These are phyloP conservation scores for Leccinum boreale DNA, from an alignment of 768 basidiomycete genomes.

Conservation along the genomic window DNA sequence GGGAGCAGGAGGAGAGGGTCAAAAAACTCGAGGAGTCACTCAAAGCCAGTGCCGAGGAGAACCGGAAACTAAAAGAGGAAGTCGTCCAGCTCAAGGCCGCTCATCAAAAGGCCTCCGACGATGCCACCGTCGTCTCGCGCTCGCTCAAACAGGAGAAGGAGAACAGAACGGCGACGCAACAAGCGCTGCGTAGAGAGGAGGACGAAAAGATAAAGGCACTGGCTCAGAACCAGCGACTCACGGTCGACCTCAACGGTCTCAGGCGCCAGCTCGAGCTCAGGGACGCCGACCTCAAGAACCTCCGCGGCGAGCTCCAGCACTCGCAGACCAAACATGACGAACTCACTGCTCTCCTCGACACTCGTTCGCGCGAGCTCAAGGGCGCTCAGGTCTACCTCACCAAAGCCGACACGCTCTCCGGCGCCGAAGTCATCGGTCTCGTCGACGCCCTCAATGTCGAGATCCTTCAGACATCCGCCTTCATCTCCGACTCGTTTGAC, in stretches of 20 bases:
- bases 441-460: conserved; percentile 46
- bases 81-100: conserved; percentile 6
- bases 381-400: conserved; percentile 42
- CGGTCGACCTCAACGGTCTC: conserved; percentile 11
- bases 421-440: conserved; percentile 39
- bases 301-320: conserved; percentile 27
- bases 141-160: conserved; percentile 20
- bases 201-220: conserved; percentile 17
- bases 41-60: conserved; percentile 11
- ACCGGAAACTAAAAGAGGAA: conserved; percentile 18
- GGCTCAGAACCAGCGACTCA: conserved; percentile 12
- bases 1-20: conserved; percentile 8
- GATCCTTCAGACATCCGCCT: conserved; percentile 44
- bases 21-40: conserved; percentile 17
- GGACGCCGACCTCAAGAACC: conserved; percentile 24
- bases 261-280: conserved; percentile 24
- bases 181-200: conserved; percentile 20
- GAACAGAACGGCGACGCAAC: conserved; percentile 13
- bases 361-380: conserved; percentile 39
- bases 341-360: conserved; percentile 30
- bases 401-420: conserved; percentile 42
- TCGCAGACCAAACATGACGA: conserved; percentile 25
- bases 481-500: conserved; percentile 41
- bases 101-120: conserved; percentile 7
- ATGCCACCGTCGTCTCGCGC: conserved; percentile 10